Percentiles rank a stretch among this genome's conserved stretches.
Evolutionary conservation across 208 protist species (phyloP).

Genomic region (Acanthamoeba sp.): DNA sequence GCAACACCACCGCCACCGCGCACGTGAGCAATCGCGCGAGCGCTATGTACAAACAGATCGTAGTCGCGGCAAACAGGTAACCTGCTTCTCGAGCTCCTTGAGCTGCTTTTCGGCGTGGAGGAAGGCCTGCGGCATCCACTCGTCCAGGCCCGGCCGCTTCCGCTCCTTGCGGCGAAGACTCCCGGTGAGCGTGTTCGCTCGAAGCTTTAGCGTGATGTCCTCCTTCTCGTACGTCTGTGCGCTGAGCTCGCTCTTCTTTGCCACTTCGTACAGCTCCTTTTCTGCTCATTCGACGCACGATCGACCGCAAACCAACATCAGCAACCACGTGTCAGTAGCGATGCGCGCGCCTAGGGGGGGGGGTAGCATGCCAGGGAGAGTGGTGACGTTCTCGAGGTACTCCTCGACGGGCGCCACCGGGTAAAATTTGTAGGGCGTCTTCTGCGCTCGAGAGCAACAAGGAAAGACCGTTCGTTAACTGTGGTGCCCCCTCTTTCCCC

Average conservation of each 20-base stretch:
- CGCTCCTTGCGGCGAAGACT: conserved; percentile 4
- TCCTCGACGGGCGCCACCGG: conserved; percentile 48
- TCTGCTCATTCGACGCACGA: too few relatives aligned
- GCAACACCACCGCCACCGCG: too few relatives aligned
- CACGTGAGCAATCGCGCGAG: too few relatives aligned
- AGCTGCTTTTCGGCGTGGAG: conserved; percentile 40
- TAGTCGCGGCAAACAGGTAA: too few relatives aligned
- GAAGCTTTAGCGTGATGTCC: neutral
- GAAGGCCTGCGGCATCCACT: conserved; percentile 28
- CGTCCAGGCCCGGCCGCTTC: neutral
- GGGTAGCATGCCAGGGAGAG: neutral
- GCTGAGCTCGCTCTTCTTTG: neutral
- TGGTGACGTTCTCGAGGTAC: conserved; percentile 35
- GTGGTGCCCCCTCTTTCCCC: too few relatives aligned
- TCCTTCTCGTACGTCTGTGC: neutral
- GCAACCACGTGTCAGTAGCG: too few relatives aligned
- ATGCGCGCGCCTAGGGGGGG: too few relatives aligned
- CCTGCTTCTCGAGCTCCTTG: conserved; percentile 66
- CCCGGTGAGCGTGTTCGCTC: neutral
- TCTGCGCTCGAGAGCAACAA: neutral
- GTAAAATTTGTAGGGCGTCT: conserved; percentile 55
- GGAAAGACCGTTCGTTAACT: too few relatives aligned
- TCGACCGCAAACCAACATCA: too few relatives aligned
- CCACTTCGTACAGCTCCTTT: conserved; percentile 60
- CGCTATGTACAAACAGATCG: too few relatives aligned